Percentiles rank a stretch among this genome's conserved stretches.
These are phyloP conservation scores for Lactarius pseudohatsudake DNA, from an alignment of 768 basidiomycete species.

Conservation along the genomic window DNA sequence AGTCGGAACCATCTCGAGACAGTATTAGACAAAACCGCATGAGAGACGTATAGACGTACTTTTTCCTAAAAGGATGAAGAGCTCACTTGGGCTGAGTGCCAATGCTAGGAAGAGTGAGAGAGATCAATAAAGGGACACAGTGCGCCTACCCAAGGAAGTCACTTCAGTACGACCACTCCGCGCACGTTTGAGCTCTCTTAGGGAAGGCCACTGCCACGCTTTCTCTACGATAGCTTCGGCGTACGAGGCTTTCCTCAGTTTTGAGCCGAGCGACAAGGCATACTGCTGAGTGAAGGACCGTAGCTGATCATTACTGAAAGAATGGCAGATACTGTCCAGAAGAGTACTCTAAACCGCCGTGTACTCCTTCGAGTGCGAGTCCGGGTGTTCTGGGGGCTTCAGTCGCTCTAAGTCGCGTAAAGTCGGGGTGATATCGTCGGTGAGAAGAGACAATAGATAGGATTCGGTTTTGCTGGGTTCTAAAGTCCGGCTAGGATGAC, in stretches of 20 bases:
- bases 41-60: conserved; percentile 41
- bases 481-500: conserved; percentile 32
- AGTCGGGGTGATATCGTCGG: conserved; percentile 47
- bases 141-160: conserved; percentile 44
- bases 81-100: conserved; percentile 53
- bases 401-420: conserved; percentile 62
- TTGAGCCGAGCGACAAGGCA: conserved; percentile 36
- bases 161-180: conserved; percentile 52
- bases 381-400: conserved; percentile 44
- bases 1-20: conserved; percentile 58
- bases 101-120: conserved; percentile 44
- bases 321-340: conserved; percentile 52
- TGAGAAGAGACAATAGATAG: conserved; percentile 54
- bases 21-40: conserved; percentile 18
- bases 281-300: conserved; percentile 53
- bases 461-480: conserved; percentile 51
- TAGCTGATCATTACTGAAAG: conserved; percentile 66
- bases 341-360: conserved; percentile 51
- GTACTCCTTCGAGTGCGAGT: conserved; percentile 47
- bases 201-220: conserved; percentile 68
- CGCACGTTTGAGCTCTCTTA: conserved; percentile 51
- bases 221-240: conserved; percentile 59
- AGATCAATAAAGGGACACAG: conserved; percentile 11
- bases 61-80: conserved; percentile 73
- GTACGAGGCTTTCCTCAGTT: conserved; percentile 40